Percentiles rank a stretch among this genome's conserved stretches.
These are phyloP conservation scores for Lotus japonicus DNA, from an alignment of 306 rosid genomes.

Conservation along the genomic window DNA sequence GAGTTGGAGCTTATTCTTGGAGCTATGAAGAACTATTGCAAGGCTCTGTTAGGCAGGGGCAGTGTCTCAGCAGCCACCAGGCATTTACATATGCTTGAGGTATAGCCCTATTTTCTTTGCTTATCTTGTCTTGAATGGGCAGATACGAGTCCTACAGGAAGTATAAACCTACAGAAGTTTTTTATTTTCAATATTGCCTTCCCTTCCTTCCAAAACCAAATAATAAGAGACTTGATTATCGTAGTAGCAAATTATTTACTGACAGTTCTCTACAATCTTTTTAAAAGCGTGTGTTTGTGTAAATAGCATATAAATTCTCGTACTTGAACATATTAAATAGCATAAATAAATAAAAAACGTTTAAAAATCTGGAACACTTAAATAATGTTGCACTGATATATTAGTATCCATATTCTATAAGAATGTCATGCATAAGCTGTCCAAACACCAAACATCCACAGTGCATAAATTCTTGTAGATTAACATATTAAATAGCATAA, in stretches of 20 bases:
- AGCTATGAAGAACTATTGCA: slow-evolving; percentile 75
- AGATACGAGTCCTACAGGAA: neutral
- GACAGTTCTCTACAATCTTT: neutral
- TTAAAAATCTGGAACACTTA: too few relatives aligned
- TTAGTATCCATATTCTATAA: too few relatives aligned
- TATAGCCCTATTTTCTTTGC: slow-evolving; percentile 21
- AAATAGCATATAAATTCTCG: too few relatives aligned
- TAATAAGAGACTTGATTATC: slow-evolving; percentile 6
- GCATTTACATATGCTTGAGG: slow-evolving; percentile 82
- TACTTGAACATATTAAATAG: too few relatives aligned
- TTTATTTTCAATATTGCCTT: neutral
- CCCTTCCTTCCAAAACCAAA: neutral
- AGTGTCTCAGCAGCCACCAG: slow-evolving; percentile 55
- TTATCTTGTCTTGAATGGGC: slow-evolving; percentile 11
- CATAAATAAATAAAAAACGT: too few relatives aligned
- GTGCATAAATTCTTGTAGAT: too few relatives aligned
- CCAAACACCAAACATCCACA: too few relatives aligned
- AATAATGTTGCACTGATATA: too few relatives aligned
- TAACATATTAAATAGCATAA: too few relatives aligned
- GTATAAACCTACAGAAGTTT: neutral
- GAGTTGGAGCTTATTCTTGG: slow-evolving; percentile 90
- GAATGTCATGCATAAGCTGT: too few relatives aligned
- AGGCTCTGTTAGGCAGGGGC: slow-evolving; percentile 59
- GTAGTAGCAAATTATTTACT: neutral
- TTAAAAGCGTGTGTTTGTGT: too few relatives aligned